These are phyloP conservation scores for Pyrenopolyporus hunteri DNA, from an alignment of 495 filamentous ascomycete species.

Conservation along the genomic window DNA sequence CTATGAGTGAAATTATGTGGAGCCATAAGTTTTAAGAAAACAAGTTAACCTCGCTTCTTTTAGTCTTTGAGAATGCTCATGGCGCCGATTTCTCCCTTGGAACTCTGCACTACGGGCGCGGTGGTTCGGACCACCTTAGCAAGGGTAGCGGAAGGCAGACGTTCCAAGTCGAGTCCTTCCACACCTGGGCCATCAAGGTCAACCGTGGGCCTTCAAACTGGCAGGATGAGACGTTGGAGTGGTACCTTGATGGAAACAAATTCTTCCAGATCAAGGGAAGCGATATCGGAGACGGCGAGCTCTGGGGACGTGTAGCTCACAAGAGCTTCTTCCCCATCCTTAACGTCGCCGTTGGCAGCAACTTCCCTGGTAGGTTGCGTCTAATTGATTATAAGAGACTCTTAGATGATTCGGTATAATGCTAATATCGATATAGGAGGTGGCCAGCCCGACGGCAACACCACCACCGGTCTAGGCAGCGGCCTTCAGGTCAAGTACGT, in stretches of 20 bases:
- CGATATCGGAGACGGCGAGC: constrained; percentile 26
- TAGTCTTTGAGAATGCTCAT: constrained; percentile 33
- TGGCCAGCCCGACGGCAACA: constrained; percentile 19
- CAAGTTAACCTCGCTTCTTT: background rate
- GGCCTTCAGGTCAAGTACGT: constrained; percentile 26
- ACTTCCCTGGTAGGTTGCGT: constrained; percentile 13
- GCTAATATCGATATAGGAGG: constrained; percentile 9
- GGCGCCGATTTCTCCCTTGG: constrained; percentile 22
- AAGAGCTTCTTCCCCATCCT: constrained; percentile 37
- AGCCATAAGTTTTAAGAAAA: background rate
- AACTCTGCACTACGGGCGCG: constrained; percentile 32
- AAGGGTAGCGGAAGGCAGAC: constrained; percentile 18
- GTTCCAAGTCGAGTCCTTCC: constrained; percentile 29
- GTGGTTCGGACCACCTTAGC: constrained; percentile 30
- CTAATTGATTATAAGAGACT: background rate
- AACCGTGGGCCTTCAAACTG: constrained; percentile 26
- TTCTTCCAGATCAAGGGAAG: constrained; percentile 31
- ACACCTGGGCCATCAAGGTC: constrained; percentile 35
- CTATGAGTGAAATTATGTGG: no score
- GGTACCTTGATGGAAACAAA: constrained; percentile 37
- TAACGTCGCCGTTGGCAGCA: constrained; percentile 41
- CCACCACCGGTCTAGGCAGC: constrained; percentile 12
- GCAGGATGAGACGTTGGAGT: constrained; percentile 34
- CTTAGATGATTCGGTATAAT: background rate
- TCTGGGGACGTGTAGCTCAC: constrained; percentile 38